These are phyloP conservation scores for Penicillium sp. DNA, from an alignment of 2,329 filamentous ascomycete species.

Conservation along the genomic window DNA sequence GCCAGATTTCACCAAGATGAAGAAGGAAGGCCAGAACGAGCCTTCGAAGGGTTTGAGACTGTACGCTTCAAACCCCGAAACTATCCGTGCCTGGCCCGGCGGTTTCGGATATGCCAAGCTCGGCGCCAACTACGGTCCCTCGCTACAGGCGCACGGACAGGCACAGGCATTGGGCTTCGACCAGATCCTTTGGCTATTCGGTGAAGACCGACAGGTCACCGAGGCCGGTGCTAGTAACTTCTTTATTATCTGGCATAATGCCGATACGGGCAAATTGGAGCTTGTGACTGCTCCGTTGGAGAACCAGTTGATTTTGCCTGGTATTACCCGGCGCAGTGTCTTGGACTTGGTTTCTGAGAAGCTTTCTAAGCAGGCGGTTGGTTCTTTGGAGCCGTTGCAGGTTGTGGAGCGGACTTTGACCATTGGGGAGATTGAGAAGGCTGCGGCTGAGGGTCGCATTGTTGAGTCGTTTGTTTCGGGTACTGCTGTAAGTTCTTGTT, in stretches of 20 bases:
- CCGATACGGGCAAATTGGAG: conserved; percentile 61
- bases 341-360: conserved; percentile 69
- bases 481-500: conserved; percentile 67
- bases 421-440: conserved; percentile 74
- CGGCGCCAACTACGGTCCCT: conserved; percentile 90
- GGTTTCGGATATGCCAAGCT: conserved; percentile 92
- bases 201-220: conserved; percentile 73
- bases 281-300: conserved; percentile 82
- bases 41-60: conserved; percentile 57
- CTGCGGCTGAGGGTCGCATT: conserved; percentile 71
- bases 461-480: conserved; percentile 85
- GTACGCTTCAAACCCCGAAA: conserved; percentile 76
- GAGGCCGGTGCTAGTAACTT: conserved; percentile 93
- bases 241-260: conserved; percentile 72
- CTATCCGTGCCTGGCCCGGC: conserved; percentile 87
- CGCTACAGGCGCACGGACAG: conserved; percentile 73
- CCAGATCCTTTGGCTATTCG: conserved; percentile 94
- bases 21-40: conserved; percentile 19
- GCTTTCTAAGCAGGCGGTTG: conserved; percentile 46
- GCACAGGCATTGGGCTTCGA: conserved; percentile 73
- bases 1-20: conserved; percentile 33
- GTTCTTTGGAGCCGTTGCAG: conserved; percentile 68
- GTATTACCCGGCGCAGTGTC: conserved; percentile 80
- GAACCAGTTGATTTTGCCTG: conserved; percentile 81
- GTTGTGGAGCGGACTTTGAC: conserved; percentile 81